Percentiles rank a stretch among this genome's conserved stretches.
These are phyloP conservation scores for Vitis hybrid DNA, from an alignment of 177 flowering plant genomes.

Conservation along the genomic window DNA sequence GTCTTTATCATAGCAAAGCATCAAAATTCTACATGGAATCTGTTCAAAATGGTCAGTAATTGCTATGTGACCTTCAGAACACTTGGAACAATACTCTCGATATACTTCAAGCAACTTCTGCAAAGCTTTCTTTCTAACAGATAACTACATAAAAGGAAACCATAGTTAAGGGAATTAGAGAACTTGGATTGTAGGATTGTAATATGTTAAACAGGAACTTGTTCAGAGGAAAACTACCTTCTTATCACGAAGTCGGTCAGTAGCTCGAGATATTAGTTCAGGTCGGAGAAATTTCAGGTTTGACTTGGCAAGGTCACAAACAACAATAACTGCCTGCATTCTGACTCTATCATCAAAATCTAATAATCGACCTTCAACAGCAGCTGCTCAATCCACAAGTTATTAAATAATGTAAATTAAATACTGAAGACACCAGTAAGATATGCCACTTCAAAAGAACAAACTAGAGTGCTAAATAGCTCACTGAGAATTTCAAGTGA, in stretches of 20 bases:
- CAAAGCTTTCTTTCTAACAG: slow-evolving; percentile 79
- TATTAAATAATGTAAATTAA: slow-evolving; percentile 9
- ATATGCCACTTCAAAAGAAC: background rate
- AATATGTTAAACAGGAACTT: background rate
- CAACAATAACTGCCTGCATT: slow-evolving; percentile 56
- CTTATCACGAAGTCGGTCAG: slow-evolving; percentile 89
- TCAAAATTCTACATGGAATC: slow-evolving; percentile 77
- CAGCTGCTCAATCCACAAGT: slow-evolving; percentile 49
- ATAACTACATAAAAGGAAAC: slow-evolving; percentile 37
- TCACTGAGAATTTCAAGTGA: slow-evolving; percentile 65
- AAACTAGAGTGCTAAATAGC: slow-evolving; percentile 16
- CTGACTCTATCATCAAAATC: slow-evolving; percentile 93
- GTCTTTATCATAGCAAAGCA: slow-evolving; percentile 87
- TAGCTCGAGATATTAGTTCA: slow-evolving; percentile 48
- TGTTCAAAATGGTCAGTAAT: slow-evolving; percentile 57
- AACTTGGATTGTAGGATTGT: background rate
- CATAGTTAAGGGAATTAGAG: background rate
- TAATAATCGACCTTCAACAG: slow-evolving; percentile 71
- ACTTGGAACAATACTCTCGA: slow-evolving; percentile 62
- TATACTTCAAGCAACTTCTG: slow-evolving; percentile 77
- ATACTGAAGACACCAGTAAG: slow-evolving; percentile 4
- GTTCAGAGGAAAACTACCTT: slow-evolving; percentile 44
- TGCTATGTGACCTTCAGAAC: slow-evolving; percentile 48
- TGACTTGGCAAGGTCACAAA: slow-evolving; percentile 68
- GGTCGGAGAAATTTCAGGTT: slow-evolving; percentile 45